Base-by-base conservation (phyloP, 164 flowering plant genomes). In the Macadamia integrifolia region DNA sequence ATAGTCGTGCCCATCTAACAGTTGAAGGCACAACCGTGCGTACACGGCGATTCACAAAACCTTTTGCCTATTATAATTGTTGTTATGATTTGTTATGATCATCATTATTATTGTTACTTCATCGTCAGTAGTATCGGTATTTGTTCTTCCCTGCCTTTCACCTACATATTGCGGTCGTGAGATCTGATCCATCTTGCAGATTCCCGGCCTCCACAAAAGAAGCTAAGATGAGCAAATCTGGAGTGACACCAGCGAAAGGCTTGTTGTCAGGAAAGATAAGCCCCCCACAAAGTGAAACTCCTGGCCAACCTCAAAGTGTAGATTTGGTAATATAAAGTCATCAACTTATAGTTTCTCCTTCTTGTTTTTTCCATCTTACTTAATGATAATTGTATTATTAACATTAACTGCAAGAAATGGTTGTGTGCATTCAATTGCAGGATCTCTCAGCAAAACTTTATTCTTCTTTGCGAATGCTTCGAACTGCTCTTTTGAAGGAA, bases 361-460 rank as follows among this genome's bases (percentile, higher is more conserved):
- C 8, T 58, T 46, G 28, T 58, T 62, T 28, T 59, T 53, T 64
- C n/a, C 9, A 48, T 68, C 28, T 40, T 28, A 2, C 31, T 31
- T 15, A 44, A 50, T 11, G 1, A 18, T 67, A 14, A 11, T 58
- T 18, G 49, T 11, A 9, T 55, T 61, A 18, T 31, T 6, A 46
- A 52, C 8, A 32, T 60, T 31, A 50, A 23, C n/a, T 69, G 30
- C 53, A 13, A 35, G 40, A 35, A 35, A 5, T 35, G 40, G 40
- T 35, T 35, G 40, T 35, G 40, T 50, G 6, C 46, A 13, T 70
- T 57, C 58, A n/a, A 43, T 48, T 66, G 31, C 80, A 93, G 98
- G 69, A 78, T 46, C 78, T 93, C 40, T 80, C 92, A n/a, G 92
- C 91, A n/a, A 84, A 82, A 72, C 68, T 93, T 55, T 93, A 77